Conservation (phyloP, 2,329 filamentous ascomycete genomes). For the Ceratocystis alfenasii region DNA sequence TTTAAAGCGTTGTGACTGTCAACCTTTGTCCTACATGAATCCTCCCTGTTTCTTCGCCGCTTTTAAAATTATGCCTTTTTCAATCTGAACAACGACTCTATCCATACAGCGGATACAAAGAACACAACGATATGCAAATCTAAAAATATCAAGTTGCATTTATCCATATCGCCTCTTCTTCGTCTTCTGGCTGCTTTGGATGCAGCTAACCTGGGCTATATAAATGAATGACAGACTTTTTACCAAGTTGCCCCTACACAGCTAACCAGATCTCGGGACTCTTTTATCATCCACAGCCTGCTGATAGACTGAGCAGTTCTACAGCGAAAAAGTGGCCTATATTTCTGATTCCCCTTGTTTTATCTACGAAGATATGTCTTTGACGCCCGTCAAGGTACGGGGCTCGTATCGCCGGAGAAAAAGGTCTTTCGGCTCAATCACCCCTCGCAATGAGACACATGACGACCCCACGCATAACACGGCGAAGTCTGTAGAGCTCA, state of each 20-base stretch:
- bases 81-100: neutral
- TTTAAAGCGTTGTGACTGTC: neutral
- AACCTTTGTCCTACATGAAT: slow-evolving; percentile 1
- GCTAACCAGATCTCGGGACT: neutral
- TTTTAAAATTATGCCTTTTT: neutral
- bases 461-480: neutral
- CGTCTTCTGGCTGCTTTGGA: neutral
- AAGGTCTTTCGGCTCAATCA: neutral
- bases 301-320: too few species aligned
- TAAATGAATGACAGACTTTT: neutral
- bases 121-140: too few species aligned
- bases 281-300: neutral
- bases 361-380: neutral
- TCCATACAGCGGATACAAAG: too few species aligned
- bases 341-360: neutral
- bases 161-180: too few species aligned
- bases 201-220: neutral
- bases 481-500: neutral
- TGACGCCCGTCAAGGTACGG: neutral
- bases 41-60: neutral
- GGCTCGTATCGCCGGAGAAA: neutral
- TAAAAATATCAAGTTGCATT: too few species aligned
- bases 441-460: neutral
- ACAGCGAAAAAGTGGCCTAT: neutral
- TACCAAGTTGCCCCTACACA: neutral